phyloP scores from a whole-genome alignment of 192 early-diverging fungal species.

The Backusella parvicylindrica region DNA sequence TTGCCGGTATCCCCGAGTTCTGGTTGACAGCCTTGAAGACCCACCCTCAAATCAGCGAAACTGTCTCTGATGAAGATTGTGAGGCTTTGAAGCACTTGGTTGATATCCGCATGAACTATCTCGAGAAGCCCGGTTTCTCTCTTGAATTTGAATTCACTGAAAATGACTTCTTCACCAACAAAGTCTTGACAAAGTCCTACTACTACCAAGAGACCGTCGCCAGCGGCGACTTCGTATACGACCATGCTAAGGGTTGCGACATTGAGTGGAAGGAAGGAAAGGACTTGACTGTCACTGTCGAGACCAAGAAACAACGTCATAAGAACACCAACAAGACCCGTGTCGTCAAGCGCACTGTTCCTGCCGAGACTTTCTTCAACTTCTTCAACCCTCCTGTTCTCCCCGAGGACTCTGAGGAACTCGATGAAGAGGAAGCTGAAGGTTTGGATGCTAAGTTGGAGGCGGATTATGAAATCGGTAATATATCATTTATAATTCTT shows the following conservation, averaged over 20 bases:
- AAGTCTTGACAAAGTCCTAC: slow-evolving; percentile 89
- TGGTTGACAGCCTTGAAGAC: slow-evolving; percentile 94
- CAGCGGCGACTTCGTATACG: slow-evolving; percentile 85
- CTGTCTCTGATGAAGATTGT: slow-evolving; percentile 91
- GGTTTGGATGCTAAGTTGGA: slow-evolving; percentile 86
- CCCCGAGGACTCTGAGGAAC: slow-evolving; percentile 70
- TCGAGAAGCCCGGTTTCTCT: slow-evolving; percentile 89
- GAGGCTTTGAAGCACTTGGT: slow-evolving; percentile 82
- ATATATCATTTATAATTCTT: not conserved
- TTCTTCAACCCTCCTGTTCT: slow-evolving; percentile 90
- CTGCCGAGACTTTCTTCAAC: slow-evolving; percentile 94
- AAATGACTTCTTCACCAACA: slow-evolving; percentile 91
- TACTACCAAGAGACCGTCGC: slow-evolving; percentile 80
- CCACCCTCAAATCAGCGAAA: slow-evolving; percentile 72
- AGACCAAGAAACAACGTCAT: slow-evolving; percentile 99
- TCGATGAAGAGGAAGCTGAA: slow-evolving; percentile 70
- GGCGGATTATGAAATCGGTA: slow-evolving; percentile 91
- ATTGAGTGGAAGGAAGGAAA: slow-evolving; percentile 98
- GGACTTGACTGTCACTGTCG: slow-evolving; percentile 88
- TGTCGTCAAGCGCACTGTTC: slow-evolving; percentile 95
- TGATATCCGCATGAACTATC: slow-evolving; percentile 85
- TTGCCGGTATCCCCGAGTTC: slow-evolving; percentile 90
- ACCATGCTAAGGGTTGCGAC: slow-evolving; percentile 85
- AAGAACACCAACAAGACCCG: slow-evolving; percentile 98
- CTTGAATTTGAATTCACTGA: slow-evolving; percentile 89